Base-by-base conservation (phyloP, 306 rosid species). In the Vigna hirtella region DNA sequence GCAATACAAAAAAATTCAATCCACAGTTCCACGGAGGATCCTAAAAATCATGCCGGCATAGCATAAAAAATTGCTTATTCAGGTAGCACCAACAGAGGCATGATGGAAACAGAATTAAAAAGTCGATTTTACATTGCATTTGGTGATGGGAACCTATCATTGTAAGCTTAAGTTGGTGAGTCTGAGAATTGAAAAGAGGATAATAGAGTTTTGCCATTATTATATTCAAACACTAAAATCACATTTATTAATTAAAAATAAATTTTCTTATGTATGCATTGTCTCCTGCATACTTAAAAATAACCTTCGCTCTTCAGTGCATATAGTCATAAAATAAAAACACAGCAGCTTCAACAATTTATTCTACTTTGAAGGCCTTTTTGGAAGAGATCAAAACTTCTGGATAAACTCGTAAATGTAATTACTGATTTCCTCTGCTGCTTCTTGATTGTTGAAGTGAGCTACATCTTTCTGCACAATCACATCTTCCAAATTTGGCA, bases 381-480 rank as follows among this genome's bases (percentile, higher is more conserved):
- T 40, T 40, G 38, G 38, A 34, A 0, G 14, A 36, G 11, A 48
- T 73, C 52, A 61, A 16, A 77, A 78, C 24, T 78, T 78, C 0
- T 5, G 38, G 6, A 85, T 73, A 63, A 85, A 85, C 9, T 78
- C 34, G 56, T 77, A 81, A 14, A 85, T 76, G 68, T 82, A 57
- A 24, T 12, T 51, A 43, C 2, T 63, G 52, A 82, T 43, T 74
- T 82, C 86, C 32, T 73, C 74, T 0, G 86, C 28, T 4, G 77
- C 34, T 75, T 85, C 84, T 79, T 81, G 83, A 34, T 85, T 85
- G 9, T 77, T 85, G 67, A 82, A 81, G 76, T 85, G 88, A 26
- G 76, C 88, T 2, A 74, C 88, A 17, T 81, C 83, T 82, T 61
- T 56, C 36, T 78, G 85, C 26, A 85, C 70, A 71, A 85, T 18